Evolutionary conservation across 1,139 yeast species (phyloP).

Genomic region (Yamadazyma oceani): DNA sequence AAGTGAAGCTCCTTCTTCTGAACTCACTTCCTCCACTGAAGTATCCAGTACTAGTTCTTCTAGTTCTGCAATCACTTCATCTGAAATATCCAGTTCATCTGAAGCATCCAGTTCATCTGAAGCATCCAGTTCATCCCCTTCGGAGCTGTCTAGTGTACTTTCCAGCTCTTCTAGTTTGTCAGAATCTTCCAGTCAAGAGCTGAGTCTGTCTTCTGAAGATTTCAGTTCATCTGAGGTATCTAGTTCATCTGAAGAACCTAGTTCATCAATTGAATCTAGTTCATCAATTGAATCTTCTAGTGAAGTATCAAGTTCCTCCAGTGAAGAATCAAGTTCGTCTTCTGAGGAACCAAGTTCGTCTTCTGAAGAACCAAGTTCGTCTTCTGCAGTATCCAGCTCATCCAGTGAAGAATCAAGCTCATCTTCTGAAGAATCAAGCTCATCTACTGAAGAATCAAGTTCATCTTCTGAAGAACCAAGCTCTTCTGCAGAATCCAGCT

Average conservation of each 20-base stretch:
- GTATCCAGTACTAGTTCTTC: no score
- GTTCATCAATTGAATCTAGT: not conserved
- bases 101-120: not conserved
- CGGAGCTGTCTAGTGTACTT: not conserved
- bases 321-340: conserved; percentile 1
- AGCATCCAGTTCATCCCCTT: not conserved
- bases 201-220: not conserved
- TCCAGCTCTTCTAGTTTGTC: not conserved
- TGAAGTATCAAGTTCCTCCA: not conserved
- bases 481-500: not conserved
- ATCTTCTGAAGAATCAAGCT: conserved; percentile 2
- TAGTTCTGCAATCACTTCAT: not conserved
- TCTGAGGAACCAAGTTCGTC: not conserved
- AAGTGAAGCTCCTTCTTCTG: not conserved
- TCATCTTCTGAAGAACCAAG: not conserved
- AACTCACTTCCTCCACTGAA: not conserved
- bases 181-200: not conserved
- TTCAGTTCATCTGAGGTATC: not conserved
- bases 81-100: not conserved
- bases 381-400: not conserved
- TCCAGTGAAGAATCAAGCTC: not conserved
- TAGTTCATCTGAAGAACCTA: not conserved
- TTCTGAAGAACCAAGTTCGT: not conserved
- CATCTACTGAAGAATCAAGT: conserved; percentile 2
- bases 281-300: no score